Evolutionary conservation across 2,329 filamentous ascomycete genomes (phyloP).

Genomic region (Saccharata proteae): DNA sequence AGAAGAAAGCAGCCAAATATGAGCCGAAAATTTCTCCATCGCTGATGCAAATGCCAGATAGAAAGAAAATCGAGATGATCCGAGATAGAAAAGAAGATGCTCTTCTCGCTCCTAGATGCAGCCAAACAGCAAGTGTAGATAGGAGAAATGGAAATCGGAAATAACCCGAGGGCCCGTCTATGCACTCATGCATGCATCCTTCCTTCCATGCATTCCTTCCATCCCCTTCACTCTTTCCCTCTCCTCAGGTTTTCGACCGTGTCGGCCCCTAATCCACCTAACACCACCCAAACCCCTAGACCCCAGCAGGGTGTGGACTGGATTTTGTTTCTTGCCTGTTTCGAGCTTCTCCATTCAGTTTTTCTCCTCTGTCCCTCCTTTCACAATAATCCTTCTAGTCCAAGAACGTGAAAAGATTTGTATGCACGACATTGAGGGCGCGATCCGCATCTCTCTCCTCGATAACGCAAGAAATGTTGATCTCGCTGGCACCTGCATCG

Average conservation of each 20-base stretch:
- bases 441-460: constrained; percentile 81
- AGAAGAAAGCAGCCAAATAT: too few species aligned
- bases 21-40: too few species aligned
- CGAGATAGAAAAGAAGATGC: too few species aligned
- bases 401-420: constrained; percentile 90
- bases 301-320: neutral
- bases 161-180: too few species aligned
- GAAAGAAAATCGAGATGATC: too few species aligned
- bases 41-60: too few species aligned
- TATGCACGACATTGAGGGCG: constrained; percentile 92
- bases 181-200: too few species aligned
- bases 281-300: neutral
- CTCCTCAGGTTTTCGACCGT: neutral
- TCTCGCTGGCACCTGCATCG: constrained; percentile 78
- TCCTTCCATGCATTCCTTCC: too few species aligned
- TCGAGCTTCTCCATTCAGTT: neutral
- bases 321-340: neutral
- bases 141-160: too few species aligned
- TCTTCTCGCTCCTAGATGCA: too few species aligned
- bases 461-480: constrained; percentile 98
- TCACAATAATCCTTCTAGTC: constrained; percentile 39
- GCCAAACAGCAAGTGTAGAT: too few species aligned
- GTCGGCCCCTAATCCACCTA: neutral
- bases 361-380: neutral
- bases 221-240: neutral